Percentiles rank a stretch among this genome's conserved stretches.
These are phyloP conservation scores for Yarrowia sp. DNA, from an alignment of 805 yeast species.

Conservation along the genomic window DNA sequence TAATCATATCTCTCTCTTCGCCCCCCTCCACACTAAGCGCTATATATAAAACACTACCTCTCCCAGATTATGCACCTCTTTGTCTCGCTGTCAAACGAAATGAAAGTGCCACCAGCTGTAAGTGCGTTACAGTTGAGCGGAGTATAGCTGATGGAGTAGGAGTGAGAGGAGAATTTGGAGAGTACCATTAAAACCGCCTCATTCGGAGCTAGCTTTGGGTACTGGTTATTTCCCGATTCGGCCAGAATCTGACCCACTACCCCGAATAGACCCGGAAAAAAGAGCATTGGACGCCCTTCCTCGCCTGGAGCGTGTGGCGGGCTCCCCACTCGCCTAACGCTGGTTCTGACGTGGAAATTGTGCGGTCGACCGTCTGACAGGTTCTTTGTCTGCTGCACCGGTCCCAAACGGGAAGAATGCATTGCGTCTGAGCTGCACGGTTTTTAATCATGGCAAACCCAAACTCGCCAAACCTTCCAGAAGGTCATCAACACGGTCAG, in stretches of 20 bases:
- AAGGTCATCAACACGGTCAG: neutral
- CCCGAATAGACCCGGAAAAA: too few relatives aligned
- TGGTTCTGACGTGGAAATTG: neutral
- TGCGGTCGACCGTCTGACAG: conserved; percentile 2
- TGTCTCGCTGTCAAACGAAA: conserved; percentile 17
- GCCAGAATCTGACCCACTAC: too few relatives aligned
- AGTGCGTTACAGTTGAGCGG: too few relatives aligned
- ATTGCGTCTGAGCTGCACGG: neutral
- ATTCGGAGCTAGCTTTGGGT: too few relatives aligned
- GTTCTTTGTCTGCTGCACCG: neutral
- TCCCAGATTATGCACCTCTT: conserved; percentile 10
- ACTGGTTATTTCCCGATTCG: neutral
- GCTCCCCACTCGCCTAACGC: conserved; percentile 10
- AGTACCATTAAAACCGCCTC: too few relatives aligned
- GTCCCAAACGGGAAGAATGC: conserved; percentile 18
- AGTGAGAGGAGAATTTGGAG: too few relatives aligned
- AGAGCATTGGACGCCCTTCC: neutral
- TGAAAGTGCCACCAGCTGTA: neutral
- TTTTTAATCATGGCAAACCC: neutral
- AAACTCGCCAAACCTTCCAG: conserved; percentile 3
- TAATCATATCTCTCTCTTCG: neutral
- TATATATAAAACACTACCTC: conserved; percentile 4
- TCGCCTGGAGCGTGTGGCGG: neutral
- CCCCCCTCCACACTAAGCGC: conserved; percentile 16
- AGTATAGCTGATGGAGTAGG: too few relatives aligned